Base-by-base conservation (phyloP, 371 early-diverging fungal species). In the Capillidium rhysosporum region DNA sequence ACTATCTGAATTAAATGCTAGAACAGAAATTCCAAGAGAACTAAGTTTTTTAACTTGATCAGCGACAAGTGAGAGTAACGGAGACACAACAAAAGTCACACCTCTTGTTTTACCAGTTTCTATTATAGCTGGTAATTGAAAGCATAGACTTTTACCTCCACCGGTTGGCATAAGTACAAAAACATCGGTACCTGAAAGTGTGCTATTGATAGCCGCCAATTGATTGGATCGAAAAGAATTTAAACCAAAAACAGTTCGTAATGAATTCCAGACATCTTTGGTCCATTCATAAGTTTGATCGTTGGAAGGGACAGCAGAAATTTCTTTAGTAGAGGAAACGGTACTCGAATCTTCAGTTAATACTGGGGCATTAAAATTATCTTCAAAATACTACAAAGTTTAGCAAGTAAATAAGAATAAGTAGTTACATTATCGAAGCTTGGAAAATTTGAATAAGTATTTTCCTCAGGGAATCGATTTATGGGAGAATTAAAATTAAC, bases 131-230 rank as follows among this genome's bases (percentile, higher is more conserved):
- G 99, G 99, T 20, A 99, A 71, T 63, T 98, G 98, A 65, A 92
- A 99, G 63, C 98, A 98, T 24, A 99, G 64, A 61, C 85, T 84
- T 65, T 99, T 99, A 8, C 99, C 99, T 0, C 98, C 99, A 38
- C 99, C 99, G 4, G 99, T 99, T 0, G 99, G 99, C 99, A 99
- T 98, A 31, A 99, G 66, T 30, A 98, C 92, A 80, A 99, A 98
- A 0, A 89, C 85, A 59, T 99, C 97, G 40, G 82, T 71, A 1
- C 91, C 89, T 0, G 69, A 57, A 8, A 99, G 65, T 0, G 89
- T 82, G 0, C 89, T 80, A 59, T 92, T 84, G 64, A 99, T 92
- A 1, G 96, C 93, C 44, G 88, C 88, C 10, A 87, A 66, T 62
- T 99, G 98, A 59, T 96, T 91, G 2, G 70, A 69, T 28, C 99